These are phyloP conservation scores for Penicillium sp. DNA, from an alignment of 2,329 filamentous ascomycete genomes.

Conservation along the genomic window DNA sequence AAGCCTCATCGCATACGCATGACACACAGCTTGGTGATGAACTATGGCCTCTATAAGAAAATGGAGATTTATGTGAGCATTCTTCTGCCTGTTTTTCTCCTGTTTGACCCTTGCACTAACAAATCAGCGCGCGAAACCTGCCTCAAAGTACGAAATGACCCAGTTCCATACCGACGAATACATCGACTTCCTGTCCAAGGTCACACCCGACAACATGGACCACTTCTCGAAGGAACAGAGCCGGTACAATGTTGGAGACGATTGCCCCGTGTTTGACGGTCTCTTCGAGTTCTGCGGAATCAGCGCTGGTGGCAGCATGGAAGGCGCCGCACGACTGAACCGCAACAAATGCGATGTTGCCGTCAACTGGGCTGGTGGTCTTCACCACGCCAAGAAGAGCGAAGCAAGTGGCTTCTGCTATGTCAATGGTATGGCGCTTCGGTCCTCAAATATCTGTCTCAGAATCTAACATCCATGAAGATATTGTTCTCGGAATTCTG, in stretches of 20 bases:
- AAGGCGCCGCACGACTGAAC: conserved; percentile 67
- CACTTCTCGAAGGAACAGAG: conserved; percentile 86
- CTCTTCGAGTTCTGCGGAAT: conserved; percentile 71
- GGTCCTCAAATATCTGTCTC: background rate
- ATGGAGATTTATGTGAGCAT: conserved; percentile 66
- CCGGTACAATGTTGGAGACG: conserved; percentile 68
- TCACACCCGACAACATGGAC: conserved; percentile 99
- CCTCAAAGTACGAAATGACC: conserved; percentile 69
- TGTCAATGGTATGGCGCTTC: conserved; percentile 66
- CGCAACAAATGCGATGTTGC: conserved; percentile 68
- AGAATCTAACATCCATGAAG: conserved; percentile 38
- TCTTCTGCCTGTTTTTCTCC: background rate
- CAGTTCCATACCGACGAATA: conserved; percentile 74
- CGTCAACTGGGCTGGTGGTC: conserved; percentile 86
- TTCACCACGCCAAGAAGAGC: conserved; percentile 94
- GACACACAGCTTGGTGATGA: conserved; percentile 67
- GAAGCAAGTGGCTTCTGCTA: conserved; percentile 98
- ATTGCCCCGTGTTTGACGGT: conserved; percentile 67
- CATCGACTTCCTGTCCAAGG: conserved; percentile 73
- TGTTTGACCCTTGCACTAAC: conserved; percentile 16
- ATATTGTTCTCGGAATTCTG: conserved; percentile 66
- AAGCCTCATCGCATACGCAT: conserved; percentile 68
- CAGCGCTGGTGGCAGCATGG: conserved; percentile 69
- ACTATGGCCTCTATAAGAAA: conserved; percentile 71
- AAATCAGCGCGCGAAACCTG: conserved; percentile 72